A percentile compares a stretch with the other conserved stretches of the same genome.
phyloP scores from a whole-genome alignment of 352 stramenopile genomes.

The Pythium rhizo-oryzae region DNA sequence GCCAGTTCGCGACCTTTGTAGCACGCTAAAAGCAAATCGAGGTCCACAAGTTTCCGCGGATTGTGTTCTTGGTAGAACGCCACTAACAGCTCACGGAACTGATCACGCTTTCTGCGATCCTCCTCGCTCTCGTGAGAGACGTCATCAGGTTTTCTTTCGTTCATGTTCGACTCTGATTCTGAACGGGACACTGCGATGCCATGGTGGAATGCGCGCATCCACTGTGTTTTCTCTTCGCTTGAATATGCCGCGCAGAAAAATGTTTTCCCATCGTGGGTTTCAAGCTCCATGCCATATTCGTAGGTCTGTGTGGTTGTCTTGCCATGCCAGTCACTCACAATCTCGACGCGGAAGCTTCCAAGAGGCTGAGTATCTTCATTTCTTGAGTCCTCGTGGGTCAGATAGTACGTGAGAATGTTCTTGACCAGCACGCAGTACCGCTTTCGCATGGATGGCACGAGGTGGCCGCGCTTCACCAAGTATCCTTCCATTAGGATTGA shows the following conservation, averaged over 20 bases:
- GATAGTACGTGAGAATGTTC: conserved; percentile 61
- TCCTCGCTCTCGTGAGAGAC: not conserved
- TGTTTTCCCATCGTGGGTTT: conserved; percentile 62
- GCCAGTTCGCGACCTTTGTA: conserved; percentile 35
- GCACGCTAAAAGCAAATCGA: conserved; percentile 35
- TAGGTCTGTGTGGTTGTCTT: conserved; percentile 59
- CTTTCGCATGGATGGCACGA: conserved; percentile 77
- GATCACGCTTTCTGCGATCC: conserved; percentile 21
- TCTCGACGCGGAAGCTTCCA: conserved; percentile 48
- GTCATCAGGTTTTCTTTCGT: not conserved
- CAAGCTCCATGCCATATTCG: conserved; percentile 66
- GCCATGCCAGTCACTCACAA: conserved; percentile 71
- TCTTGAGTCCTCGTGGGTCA: conserved; percentile 71
- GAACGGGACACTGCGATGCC: conserved; percentile 41
- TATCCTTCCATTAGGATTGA: conserved; percentile 74
- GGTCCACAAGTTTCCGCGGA: conserved; percentile 34
- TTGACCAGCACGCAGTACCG: conserved; percentile 67
- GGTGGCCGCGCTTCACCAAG: conserved; percentile 70
- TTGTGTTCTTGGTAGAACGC: conserved; percentile 39
- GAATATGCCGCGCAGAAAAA: conserved; percentile 73
- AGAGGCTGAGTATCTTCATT: conserved; percentile 34
- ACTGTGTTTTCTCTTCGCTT: conserved; percentile 57
- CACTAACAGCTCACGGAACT: conserved; percentile 30
- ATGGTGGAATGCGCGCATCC: conserved; percentile 62
- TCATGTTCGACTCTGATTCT: conserved; percentile 3